Percentiles rank a stretch among this genome's conserved stretches.
Evolutionary conservation across 2,329 filamentous ascomycete genomes (phyloP).

Genomic region (Exophiala xenobiotica): DNA sequence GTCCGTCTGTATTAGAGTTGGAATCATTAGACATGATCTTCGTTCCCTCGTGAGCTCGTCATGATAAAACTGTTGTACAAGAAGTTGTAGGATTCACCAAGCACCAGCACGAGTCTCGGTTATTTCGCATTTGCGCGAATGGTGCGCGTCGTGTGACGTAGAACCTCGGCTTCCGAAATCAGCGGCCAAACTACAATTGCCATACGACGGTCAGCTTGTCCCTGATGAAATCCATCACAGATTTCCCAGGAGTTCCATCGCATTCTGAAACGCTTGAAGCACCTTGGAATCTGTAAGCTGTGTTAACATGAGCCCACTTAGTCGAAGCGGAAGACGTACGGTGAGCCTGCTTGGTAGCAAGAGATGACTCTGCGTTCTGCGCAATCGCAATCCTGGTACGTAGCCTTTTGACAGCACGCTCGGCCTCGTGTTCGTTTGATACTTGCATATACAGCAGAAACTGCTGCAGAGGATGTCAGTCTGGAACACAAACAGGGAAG

Average conservation of each 20-base stretch:
- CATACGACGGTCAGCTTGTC: background rate
- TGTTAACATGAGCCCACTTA: slow-evolving; percentile 1
- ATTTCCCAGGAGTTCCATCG: slow-evolving; percentile 44
- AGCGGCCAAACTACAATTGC: background rate
- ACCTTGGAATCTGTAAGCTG: slow-evolving; percentile 41
- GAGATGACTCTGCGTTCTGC: slow-evolving; percentile 66
- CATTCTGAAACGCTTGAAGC: slow-evolving; percentile 49
- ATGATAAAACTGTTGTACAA: background rate
- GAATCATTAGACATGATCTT: slow-evolving; percentile 23
- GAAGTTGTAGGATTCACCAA: background rate
- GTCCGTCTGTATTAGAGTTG: slow-evolving; percentile 29
- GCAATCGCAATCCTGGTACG: slow-evolving; percentile 78
- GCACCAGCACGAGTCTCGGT: background rate
- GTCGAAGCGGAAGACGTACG: slow-evolving; percentile 57
- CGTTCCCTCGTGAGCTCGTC: slow-evolving; percentile 10
- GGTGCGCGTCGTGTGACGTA: slow-evolving; percentile 3
- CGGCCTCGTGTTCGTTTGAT: slow-evolving; percentile 69
- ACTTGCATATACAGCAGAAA: slow-evolving; percentile 77
- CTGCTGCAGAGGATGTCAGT: slow-evolving; percentile 53
- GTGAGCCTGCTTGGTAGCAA: slow-evolving; percentile 75
- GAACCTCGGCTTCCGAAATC: background rate
- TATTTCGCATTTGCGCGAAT: slow-evolving; percentile 5
- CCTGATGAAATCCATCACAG: slow-evolving; percentile 26
- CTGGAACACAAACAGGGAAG: slow-evolving; percentile 4
- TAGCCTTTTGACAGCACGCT: slow-evolving; percentile 73